phyloP scores from a whole-genome alignment of 257 asterid species.

The Gardenia jasminoides region DNA sequence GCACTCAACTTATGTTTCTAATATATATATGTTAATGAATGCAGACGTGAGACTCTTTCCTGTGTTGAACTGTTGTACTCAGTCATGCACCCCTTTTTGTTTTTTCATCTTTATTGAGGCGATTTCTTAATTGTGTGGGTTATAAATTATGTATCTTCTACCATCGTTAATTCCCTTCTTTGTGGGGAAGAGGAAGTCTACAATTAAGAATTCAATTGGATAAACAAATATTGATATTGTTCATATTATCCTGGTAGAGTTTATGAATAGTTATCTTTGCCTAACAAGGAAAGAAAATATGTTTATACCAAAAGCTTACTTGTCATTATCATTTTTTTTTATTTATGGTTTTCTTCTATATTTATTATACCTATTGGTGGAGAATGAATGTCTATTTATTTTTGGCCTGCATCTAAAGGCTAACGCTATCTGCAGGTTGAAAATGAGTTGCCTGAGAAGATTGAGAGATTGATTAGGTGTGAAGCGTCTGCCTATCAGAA shows the following conservation, averaged over 20 bases:
- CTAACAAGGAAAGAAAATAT: not conserved
- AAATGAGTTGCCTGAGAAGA: conserved; percentile 90
- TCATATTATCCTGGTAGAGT: not conserved
- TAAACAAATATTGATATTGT: not conserved
- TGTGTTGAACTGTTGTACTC: not conserved
- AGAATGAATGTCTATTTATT: not conserved
- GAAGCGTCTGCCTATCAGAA: conserved; percentile 97
- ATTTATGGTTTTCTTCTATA: not conserved
- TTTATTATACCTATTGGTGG: not conserved
- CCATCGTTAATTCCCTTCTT: not conserved
- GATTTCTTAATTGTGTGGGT: not conserved
- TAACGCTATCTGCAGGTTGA: conserved; percentile 63
- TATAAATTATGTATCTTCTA: not conserved
- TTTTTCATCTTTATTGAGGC: not conserved
- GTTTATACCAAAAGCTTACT: not conserved
- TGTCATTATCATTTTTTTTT: not conserved
- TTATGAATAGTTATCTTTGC: not conserved
- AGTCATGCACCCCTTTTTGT: not conserved
- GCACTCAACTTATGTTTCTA: not conserved
- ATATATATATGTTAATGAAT: not conserved
- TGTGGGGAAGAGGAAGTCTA: not conserved
- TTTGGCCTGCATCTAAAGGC: not conserved
- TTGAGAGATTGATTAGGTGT: conserved; percentile 90
- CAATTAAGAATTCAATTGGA: not conserved
- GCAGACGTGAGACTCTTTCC: not conserved